Evolutionary conservation across 306 rosid genomes (phyloP), one percentile per base, ranked within the genome.

Genomic region (Lathyrus oleraceus): DNA sequence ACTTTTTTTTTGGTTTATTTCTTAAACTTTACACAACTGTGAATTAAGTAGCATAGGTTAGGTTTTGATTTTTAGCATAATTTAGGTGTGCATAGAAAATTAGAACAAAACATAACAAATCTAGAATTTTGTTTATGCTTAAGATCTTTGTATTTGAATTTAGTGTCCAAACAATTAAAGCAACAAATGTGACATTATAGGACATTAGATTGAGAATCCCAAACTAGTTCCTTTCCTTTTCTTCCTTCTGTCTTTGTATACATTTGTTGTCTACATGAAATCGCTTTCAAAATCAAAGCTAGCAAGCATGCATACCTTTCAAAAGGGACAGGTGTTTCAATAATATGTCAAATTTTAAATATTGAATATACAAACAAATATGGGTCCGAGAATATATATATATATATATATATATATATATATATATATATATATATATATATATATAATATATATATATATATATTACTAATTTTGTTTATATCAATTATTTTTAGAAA

Each of bases 261-360:
- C 65, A 82, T 75, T 78, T 69, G 79, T 75, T 82, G 83, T 82
- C 79, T 75, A 63, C 21, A 60, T 36, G 61, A 73, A 77, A 72
- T 73, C 85, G 36, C 75, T 74, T 71, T 71, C 76, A 77, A 65
- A 25, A 78, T 82, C 76, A 70, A 73, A 74, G 45, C 15, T 17
- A 61, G 8, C 62, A 38, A 62, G 13, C 71, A 47, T 30, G 39
- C 27, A 66, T 58, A 68, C 61, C 19, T 76, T 68, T 69, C 49
- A 48, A 28, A 17, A 8, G 43, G 1, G 15, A 20, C 65, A 56
- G 13, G 32, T 51, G 63, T 23, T 71, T 67, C 61, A 71, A 63
- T 25, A 56, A 12, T 25, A 5, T 12, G 9, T 25, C 5, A 12
- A 10, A 1, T 21, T 53, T 14, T 52, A 53, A 53, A 53, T 21